Evolutionary conservation across 2,329 filamentous ascomycete species (phyloP).

Genomic region (Pseudomassariella vexata): DNA sequence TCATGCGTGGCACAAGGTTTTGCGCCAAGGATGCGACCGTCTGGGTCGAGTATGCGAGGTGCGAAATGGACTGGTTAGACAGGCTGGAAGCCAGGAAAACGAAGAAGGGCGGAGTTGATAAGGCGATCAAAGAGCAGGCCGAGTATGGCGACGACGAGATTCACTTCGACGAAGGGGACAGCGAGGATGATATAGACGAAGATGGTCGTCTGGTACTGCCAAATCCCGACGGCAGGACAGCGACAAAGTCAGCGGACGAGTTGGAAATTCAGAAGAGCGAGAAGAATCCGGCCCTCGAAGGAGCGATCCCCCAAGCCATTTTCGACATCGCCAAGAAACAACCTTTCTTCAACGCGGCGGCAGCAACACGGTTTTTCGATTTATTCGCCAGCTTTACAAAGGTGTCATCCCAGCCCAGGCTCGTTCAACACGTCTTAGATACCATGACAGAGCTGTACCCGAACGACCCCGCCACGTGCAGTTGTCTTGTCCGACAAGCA

Average conservation of each 20-base stretch:
- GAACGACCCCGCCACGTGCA: slow-evolving; percentile 55
- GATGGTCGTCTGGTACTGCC: slow-evolving; percentile 35
- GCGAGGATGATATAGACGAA: slow-evolving; percentile 35
- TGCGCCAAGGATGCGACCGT: slow-evolving; percentile 68
- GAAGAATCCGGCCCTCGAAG: slow-evolving; percentile 75
- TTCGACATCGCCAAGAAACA: slow-evolving; percentile 83
- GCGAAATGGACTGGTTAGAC: slow-evolving; percentile 88
- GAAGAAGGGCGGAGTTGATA: slow-evolving; percentile 34
- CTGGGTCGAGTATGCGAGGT: slow-evolving; percentile 85
- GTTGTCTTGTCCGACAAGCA: slow-evolving; percentile 66
- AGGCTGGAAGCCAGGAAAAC: slow-evolving; percentile 70
- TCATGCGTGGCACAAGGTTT: slow-evolving; percentile 84
- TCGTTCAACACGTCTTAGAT: slow-evolving; percentile 69
- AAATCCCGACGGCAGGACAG: slow-evolving; percentile 33
- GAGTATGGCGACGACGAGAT: slow-evolving; percentile 41
- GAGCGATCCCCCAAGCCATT: slow-evolving; percentile 89
- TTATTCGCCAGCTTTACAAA: slow-evolving; percentile 67
- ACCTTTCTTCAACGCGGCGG: slow-evolving; percentile 57
- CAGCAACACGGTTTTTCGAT: slow-evolving; percentile 74
- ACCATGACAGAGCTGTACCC: slow-evolving; percentile 56
- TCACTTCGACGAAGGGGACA: slow-evolving; percentile 35
- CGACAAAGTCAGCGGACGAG: slow-evolving; percentile 40
- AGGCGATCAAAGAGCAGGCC: slow-evolving; percentile 49
- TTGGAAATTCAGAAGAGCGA: slow-evolving; percentile 46
- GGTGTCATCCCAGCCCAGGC: slow-evolving; percentile 56